phyloP scores from a whole-genome alignment of 768 basidiomycete species.

The Candolleomyces efflorescens region DNA sequence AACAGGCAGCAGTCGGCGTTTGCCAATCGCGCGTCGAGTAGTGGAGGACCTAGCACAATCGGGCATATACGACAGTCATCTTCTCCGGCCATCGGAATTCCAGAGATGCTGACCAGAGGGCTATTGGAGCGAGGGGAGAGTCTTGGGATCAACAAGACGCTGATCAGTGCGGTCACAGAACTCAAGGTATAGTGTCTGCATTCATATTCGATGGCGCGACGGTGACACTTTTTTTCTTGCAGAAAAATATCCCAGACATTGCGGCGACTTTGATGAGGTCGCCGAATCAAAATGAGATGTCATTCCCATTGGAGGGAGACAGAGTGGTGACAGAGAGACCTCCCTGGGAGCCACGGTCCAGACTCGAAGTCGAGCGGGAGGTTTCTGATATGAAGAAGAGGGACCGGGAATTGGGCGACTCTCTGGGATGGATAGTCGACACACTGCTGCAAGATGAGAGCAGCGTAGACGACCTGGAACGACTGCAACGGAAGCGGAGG shows the following conservation, averaged over 20 bases:
- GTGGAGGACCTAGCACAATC: constrained; percentile 14
- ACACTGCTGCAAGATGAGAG: constrained; percentile 56
- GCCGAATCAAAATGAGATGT: constrained; percentile 40
- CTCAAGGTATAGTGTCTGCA: constrained; percentile 48
- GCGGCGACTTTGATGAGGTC: constrained; percentile 61
- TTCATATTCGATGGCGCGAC: neutral
- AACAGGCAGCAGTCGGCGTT: constrained; percentile 18
- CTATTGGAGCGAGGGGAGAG: constrained; percentile 74
- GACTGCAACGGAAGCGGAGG: constrained; percentile 38
- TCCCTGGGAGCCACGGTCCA: constrained; percentile 64
- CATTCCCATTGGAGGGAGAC: constrained; percentile 65
- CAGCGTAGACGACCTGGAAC: constrained; percentile 34
- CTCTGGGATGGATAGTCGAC: constrained; percentile 73
- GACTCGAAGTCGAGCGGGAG: constrained; percentile 70
- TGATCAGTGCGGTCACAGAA: constrained; percentile 78
- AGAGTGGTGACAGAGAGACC: constrained; percentile 52
- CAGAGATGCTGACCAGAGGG: constrained; percentile 70
- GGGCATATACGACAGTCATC: constrained; percentile 36
- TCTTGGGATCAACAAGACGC: constrained; percentile 78
- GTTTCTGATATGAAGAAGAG: constrained; percentile 46
- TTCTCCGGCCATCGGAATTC: constrained; percentile 46
- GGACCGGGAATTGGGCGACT: constrained; percentile 63
- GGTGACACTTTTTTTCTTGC: constrained; percentile 11
- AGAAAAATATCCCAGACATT: constrained; percentile 89
- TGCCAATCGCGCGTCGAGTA: constrained; percentile 11